These are phyloP conservation scores for Pisolithus microcarpus DNA, from an alignment of 768 basidiomycete genomes.

Conservation along the genomic window DNA sequence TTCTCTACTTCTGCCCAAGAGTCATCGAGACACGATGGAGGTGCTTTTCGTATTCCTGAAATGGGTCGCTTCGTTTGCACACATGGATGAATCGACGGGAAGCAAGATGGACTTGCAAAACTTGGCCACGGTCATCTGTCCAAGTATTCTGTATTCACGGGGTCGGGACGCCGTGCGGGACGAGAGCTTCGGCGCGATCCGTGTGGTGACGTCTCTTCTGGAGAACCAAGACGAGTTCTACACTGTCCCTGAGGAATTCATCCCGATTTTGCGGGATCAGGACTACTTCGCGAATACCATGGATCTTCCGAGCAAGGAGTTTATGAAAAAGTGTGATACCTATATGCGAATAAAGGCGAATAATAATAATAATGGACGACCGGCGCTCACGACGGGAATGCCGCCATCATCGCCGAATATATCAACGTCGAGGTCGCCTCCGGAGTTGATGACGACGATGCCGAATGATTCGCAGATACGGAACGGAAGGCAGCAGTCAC, in stretches of 20 bases:
- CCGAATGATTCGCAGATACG: conserved; percentile 33
- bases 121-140: conserved; percentile 93
- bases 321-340: conserved; percentile 91
- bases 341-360: conserved; percentile 66
- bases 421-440: conserved; percentile 21
- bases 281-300: conserved; percentile 85
- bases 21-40: conserved; percentile 95
- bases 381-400: conserved; percentile 23
- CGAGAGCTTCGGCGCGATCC: conserved; percentile 86
- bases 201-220: conserved; percentile 76
- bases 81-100: conserved; percentile 94
- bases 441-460: conserved; percentile 38
- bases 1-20: conserved; percentile 81
- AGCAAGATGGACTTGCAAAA: conserved; percentile 98
- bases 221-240: conserved; percentile 95
- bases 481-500: conserved; percentile 34
- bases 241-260: conserved; percentile 87
- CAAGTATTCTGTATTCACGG: conserved; percentile 92
- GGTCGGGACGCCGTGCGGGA: conserved; percentile 82
- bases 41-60: conserved; percentile 97
- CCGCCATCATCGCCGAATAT: conserved; percentile 23
- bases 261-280: conserved; percentile 80
- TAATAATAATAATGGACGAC: conserved; percentile 36
- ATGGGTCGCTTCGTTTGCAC: conserved; percentile 99
- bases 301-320: conserved; percentile 91